These are phyloP conservation scores for Flaveria bidentis DNA, from an alignment of 129 eudicot species.

Conservation along the genomic window DNA sequence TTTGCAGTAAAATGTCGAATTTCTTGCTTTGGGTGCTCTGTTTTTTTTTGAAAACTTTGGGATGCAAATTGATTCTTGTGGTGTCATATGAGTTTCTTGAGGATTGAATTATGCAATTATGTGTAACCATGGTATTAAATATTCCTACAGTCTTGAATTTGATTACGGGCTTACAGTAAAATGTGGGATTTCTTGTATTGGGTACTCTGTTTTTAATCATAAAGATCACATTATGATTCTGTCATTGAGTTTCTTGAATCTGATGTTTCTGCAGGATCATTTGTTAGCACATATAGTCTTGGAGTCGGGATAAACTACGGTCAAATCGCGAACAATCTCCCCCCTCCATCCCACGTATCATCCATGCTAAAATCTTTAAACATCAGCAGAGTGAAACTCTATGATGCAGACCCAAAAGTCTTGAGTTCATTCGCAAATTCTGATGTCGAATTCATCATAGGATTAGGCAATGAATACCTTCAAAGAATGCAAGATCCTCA, in stretches of 20 bases:
- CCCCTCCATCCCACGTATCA: constrained; percentile 60
- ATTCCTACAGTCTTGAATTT: neutral
- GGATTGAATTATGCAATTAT: neutral
- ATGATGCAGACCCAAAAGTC: constrained; percentile 88
- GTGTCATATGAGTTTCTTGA: neutral
- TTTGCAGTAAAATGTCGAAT: neutral
- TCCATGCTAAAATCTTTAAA: constrained; percentile 57
- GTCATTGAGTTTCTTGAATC: neutral
- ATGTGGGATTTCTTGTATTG: too few relatives aligned
- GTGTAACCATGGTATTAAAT: too few relatives aligned
- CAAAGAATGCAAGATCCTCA: constrained; percentile 57
- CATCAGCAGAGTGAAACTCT: constrained; percentile 74
- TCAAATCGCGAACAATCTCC: constrained; percentile 88
- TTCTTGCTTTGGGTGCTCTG: neutral
- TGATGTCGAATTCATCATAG: constrained; percentile 66
- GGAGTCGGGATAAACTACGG: constrained; percentile 96
- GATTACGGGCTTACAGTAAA: too few relatives aligned
- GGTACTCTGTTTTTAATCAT: too few relatives aligned
- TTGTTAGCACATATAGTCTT: constrained; percentile 30
- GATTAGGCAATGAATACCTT: constrained; percentile 80
- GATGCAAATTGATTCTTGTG: neutral
- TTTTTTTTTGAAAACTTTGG: neutral
- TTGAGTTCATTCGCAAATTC: constrained; percentile 65
- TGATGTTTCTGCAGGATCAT: constrained; percentile 40
- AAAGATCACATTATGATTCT: neutral